These are phyloP conservation scores for Penicillium sp. DNA, from an alignment of 2,329 filamentous ascomycete species.

Conservation along the genomic window DNA sequence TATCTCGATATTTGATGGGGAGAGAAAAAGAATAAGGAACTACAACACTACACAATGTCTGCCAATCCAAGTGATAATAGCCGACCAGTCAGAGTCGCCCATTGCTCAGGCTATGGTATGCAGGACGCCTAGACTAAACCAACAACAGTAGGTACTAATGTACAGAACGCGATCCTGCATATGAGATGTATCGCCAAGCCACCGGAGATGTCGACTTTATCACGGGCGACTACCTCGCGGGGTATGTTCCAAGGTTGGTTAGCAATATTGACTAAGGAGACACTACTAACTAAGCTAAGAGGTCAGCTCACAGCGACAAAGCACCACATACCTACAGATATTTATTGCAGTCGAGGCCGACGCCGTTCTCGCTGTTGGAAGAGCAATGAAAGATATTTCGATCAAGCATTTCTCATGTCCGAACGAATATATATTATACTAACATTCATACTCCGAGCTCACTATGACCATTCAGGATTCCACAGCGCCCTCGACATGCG, in stretches of 20 bases:
- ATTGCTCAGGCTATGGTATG: slow-evolving; percentile 32
- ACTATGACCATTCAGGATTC: slow-evolving; percentile 31
- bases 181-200: slow-evolving; percentile 39
- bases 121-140: not conserved
- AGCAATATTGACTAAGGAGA: not conserved
- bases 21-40: no score
- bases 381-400: slow-evolving; percentile 35
- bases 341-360: slow-evolving; percentile 38
- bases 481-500: slow-evolving; percentile 45
- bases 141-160: not conserved
- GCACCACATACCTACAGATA: slow-evolving; percentile 48
- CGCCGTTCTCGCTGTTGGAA: slow-evolving; percentile 29
- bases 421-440: not conserved
- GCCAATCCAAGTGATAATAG: not conserved
- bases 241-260: slow-evolving; percentile 36
- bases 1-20: not conserved
- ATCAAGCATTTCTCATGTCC: slow-evolving; percentile 46
- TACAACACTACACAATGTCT: not conserved
- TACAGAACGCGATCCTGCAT: slow-evolving; percentile 32
- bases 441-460: not conserved
- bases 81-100: slow-evolving; percentile 31
- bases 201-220: slow-evolving; percentile 50
- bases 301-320: slow-evolving; percentile 40
- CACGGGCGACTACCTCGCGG: slow-evolving; percentile 53
- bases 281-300: slow-evolving; percentile 29